phyloP scores from a whole-genome alignment of 2,329 filamentous ascomycete genomes.

The Aspergillus glaucus region DNA sequence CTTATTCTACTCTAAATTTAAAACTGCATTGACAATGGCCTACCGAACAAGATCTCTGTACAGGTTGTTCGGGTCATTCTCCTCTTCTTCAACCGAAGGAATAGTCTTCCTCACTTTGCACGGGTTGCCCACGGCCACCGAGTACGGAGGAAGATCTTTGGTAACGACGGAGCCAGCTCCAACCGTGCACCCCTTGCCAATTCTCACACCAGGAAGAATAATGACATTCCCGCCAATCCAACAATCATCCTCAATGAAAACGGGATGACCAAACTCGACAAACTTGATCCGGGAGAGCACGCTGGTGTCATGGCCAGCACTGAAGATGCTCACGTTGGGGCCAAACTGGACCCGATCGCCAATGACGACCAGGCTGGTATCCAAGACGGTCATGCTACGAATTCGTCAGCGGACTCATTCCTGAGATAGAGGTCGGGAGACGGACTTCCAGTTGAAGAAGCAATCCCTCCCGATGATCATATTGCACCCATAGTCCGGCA shows the following conservation, averaged over 20 bases:
- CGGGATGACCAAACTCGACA: conserved; percentile 45
- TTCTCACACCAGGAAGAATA: conserved; percentile 38
- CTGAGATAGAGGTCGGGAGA: not conserved
- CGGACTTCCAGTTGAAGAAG: conserved; percentile 29
- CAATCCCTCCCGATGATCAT: conserved; percentile 23
- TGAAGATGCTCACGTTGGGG: conserved; percentile 48
- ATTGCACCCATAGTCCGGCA: conserved; percentile 22
- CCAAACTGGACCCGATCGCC: conserved; percentile 50
- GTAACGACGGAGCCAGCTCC: conserved; percentile 38
- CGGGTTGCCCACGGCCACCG: conserved; percentile 24
- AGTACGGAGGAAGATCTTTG: conserved; percentile 28
- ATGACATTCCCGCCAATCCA: conserved; percentile 47
- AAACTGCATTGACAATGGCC: not conserved
- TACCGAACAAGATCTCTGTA: conserved; percentile 16
- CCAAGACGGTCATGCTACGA: conserved; percentile 50
- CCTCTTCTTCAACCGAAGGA: conserved; percentile 18
- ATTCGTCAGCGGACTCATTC: not conserved
- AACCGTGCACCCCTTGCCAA: conserved; percentile 38
- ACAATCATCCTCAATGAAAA: conserved; percentile 45
- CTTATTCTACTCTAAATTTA: no score
- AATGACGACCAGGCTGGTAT: conserved; percentile 49
- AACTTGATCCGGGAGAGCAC: conserved; percentile 43
- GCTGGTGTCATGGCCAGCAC: conserved; percentile 48
- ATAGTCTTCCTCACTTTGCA: conserved; percentile 20
- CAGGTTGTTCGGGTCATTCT: conserved; percentile 16